A percentile compares a stretch with the other conserved stretches of the same genome.
Conservation (phyloP, 2,329 filamentous ascomycete genomes). For the Colletotrichum musae region DNA sequence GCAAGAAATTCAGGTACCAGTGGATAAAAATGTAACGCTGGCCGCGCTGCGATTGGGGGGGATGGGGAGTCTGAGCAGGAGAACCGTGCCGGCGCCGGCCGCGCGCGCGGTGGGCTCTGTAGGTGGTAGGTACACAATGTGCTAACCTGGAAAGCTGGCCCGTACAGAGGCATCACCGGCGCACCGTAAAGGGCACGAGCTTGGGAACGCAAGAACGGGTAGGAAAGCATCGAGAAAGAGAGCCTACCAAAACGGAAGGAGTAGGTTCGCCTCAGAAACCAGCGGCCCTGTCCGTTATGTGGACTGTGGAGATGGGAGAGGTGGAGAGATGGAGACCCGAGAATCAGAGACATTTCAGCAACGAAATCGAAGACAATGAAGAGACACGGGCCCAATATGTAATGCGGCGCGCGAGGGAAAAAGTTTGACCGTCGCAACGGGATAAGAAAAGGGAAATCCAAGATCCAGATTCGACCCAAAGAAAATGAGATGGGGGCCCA, state of each 20-base stretch:
- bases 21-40: conserved; percentile 16
- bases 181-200: too few relatives aligned
- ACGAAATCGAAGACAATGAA: background rate
- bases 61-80: background rate
- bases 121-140: background rate
- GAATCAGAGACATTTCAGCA: too few relatives aligned
- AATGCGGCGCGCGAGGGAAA: background rate
- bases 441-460: background rate
- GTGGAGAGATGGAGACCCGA: too few relatives aligned
- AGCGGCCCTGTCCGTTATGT: too few relatives aligned
- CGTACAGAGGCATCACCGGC: too few relatives aligned
- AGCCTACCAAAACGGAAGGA: too few relatives aligned
- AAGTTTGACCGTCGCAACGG: background rate
- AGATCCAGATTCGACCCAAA: background rate
- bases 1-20: conserved; percentile 31
- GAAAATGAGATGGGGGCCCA: background rate
- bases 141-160: too few relatives aligned
- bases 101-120: background rate
- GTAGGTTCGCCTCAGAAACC: too few relatives aligned
- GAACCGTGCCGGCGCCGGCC: background rate
- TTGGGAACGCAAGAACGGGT: too few relatives aligned
- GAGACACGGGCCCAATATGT: background rate
- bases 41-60: background rate
- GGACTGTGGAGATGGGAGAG: too few relatives aligned
- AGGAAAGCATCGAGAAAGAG: too few relatives aligned